A percentile compares a stretch with the other conserved stretches of the same genome.
These are phyloP conservation scores for Aureobasidium sp. DNA, from an alignment of 2,329 filamentous ascomycete genomes.

Conservation along the genomic window DNA sequence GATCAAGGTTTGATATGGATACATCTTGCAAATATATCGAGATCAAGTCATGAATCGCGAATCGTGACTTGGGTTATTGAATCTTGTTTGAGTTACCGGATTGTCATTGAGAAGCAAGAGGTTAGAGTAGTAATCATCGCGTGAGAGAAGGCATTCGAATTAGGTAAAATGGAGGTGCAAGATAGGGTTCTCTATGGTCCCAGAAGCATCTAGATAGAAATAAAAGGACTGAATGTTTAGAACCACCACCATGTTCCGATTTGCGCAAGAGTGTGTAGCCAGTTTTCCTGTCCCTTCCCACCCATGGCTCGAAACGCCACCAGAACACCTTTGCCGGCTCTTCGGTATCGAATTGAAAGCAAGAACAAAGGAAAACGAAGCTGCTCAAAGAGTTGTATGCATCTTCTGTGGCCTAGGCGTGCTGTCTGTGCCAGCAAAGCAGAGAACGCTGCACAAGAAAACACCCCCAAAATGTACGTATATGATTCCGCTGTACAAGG, in stretches of 20 bases:
- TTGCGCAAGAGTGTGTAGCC: not conserved
- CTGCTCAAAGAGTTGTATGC: not conserved
- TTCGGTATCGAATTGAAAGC: not conserved
- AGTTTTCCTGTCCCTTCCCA: not conserved
- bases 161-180: not conserved
- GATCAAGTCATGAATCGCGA: too few species aligned
- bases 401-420: not conserved
- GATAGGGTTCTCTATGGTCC: not conserved
- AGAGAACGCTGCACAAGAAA: not conserved
- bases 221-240: not conserved
- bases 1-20: not conserved
- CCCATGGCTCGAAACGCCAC: constrained; percentile 7
- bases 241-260: not conserved
- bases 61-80: too few species aligned
- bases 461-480: not conserved
- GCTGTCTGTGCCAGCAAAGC: constrained; percentile 1
- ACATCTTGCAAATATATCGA: too few species aligned
- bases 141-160: not conserved
- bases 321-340: not conserved
- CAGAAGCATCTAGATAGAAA: constrained; percentile 3
- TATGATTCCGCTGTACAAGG: not conserved
- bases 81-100: too few species aligned
- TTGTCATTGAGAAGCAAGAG: too few species aligned
- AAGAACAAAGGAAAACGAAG: constrained; percentile 2
- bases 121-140: not conserved